Evolutionary conservation across 305 asterid species (phyloP).

Genomic region (Solanum hybrid): DNA sequence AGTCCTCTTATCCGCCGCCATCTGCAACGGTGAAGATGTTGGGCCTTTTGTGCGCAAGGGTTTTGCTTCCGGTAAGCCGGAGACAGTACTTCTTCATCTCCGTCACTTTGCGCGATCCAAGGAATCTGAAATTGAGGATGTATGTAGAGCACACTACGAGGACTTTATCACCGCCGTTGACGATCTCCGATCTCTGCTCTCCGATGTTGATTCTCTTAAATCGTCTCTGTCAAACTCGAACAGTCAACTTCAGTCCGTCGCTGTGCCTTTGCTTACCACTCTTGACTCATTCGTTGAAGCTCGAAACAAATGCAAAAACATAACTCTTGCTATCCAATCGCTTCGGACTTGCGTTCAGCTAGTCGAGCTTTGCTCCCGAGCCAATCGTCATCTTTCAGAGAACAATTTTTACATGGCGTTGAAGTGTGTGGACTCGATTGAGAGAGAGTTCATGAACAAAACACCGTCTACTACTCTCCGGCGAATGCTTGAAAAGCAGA

Average conservation of each 20-base stretch:
- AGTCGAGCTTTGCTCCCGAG: slow-evolving; percentile 71
- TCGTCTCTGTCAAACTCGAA: slow-evolving; percentile 61
- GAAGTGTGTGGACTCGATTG: slow-evolving; percentile 76
- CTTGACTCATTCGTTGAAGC: slow-evolving; percentile 77
- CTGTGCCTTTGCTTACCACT: slow-evolving; percentile 60
- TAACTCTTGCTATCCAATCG: slow-evolving; percentile 56
- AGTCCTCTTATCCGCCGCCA: slow-evolving; percentile 73
- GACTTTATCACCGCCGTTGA: slow-evolving; percentile 95
- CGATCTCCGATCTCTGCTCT: slow-evolving; percentile 87
- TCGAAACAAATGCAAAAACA: slow-evolving; percentile 48
- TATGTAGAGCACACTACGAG: slow-evolving; percentile 84
- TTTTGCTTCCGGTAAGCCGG: slow-evolving; percentile 84
- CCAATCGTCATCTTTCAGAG: slow-evolving; percentile 46
- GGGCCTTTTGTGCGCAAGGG: slow-evolving; percentile 81
- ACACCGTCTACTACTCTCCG: slow-evolving; percentile 59
- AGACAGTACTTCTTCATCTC: slow-evolving; percentile 68
- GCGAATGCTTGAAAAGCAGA: slow-evolving; percentile 86
- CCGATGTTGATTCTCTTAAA: slow-evolving; percentile 88
- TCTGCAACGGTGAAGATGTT: slow-evolving; percentile 90
- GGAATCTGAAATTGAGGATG: slow-evolving; percentile 91
- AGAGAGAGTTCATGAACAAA: slow-evolving; percentile 37
- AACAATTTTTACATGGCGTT: slow-evolving; percentile 80
- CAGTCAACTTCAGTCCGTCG: slow-evolving; percentile 72
- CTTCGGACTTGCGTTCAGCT: slow-evolving; percentile 50
- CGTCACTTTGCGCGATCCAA: slow-evolving; percentile 71